A percentile compares a stretch with the other conserved stretches of the same genome.
Evolutionary conservation across 164 flowering plant genomes (phyloP).

Genomic region (Magnolia sinica): DNA sequence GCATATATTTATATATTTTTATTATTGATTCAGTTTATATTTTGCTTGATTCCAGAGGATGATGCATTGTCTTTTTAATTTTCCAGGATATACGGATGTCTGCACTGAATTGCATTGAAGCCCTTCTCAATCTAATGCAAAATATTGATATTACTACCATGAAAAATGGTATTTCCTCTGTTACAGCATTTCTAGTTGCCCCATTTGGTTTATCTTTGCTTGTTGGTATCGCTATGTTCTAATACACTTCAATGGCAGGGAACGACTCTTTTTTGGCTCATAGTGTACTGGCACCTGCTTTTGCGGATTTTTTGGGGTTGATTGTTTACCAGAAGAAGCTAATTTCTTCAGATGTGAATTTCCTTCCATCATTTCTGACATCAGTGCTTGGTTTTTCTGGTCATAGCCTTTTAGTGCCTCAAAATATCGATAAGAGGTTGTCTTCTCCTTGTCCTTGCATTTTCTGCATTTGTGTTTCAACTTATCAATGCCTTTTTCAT

Average conservation of each 20-base stretch:
- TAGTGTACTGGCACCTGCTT: constrained; percentile 31
- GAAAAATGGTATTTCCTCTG: constrained; percentile 48
- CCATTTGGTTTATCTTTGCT: neutral
- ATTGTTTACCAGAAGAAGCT: constrained; percentile 68
- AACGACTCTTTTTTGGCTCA: constrained; percentile 15
- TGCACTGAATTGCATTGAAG: constrained; percentile 70
- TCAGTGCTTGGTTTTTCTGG: constrained; percentile 50
- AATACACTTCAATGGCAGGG: constrained; percentile 34
- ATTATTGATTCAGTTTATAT: neutral
- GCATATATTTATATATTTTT: neutral
- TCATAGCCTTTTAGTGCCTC: constrained; percentile 50
- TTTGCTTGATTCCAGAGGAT: neutral
- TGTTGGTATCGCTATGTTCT: constrained; percentile 6
- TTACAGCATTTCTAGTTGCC: neutral
- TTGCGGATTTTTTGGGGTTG: constrained; percentile 53
- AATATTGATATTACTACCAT: constrained; percentile 27
- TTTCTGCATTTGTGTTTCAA: neutral
- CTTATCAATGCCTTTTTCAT: neutral
- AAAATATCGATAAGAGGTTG: constrained; percentile 54
- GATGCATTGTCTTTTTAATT: constrained; percentile 2
- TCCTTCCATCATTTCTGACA: constrained; percentile 55
- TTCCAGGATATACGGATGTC: constrained; percentile 56
- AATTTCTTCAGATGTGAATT: constrained; percentile 59
- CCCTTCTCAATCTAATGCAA: constrained; percentile 37
- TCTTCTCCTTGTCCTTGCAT: neutral